Conservation (phyloP, 768 basidiomycete genomes). For the Cyathus striatus region DNA sequence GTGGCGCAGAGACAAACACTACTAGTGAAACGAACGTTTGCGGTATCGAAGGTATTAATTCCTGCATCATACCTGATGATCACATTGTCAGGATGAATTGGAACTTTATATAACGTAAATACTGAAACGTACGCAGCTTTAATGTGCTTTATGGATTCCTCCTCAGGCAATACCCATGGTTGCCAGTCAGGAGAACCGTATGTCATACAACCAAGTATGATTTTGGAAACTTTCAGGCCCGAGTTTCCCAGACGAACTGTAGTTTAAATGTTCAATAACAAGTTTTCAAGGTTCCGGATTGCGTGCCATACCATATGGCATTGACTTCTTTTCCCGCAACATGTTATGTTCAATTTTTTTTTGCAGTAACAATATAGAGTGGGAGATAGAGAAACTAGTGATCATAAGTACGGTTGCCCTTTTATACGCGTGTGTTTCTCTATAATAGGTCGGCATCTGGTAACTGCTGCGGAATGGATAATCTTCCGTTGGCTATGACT, state of each 20-base stretch:
- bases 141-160: slow-evolving; percentile 48
- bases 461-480: no score
- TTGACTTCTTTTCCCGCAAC: slow-evolving; percentile 9
- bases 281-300: neutral
- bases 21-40: slow-evolving; percentile 24
- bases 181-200: slow-evolving; percentile 52
- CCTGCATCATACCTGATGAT: slow-evolving; percentile 51
- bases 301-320: slow-evolving; percentile 17
- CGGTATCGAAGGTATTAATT: slow-evolving; percentile 59
- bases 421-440: no score
- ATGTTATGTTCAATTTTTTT: no score
- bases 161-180: slow-evolving; percentile 38
- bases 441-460: no score
- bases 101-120: neutral
- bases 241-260: slow-evolving; percentile 44
- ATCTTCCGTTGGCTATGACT: no score
- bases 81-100: neutral
- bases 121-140: slow-evolving; percentile 18
- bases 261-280: neutral
- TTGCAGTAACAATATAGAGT: no score
- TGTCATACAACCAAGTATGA: slow-evolving; percentile 60
- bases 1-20: neutral
- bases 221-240: slow-evolving; percentile 57
- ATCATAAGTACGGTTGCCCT: no score
- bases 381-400: no score